Evolutionary conservation across 2,329 filamentous ascomycete species (phyloP).

Genomic region (Didymella segeticola): DNA sequence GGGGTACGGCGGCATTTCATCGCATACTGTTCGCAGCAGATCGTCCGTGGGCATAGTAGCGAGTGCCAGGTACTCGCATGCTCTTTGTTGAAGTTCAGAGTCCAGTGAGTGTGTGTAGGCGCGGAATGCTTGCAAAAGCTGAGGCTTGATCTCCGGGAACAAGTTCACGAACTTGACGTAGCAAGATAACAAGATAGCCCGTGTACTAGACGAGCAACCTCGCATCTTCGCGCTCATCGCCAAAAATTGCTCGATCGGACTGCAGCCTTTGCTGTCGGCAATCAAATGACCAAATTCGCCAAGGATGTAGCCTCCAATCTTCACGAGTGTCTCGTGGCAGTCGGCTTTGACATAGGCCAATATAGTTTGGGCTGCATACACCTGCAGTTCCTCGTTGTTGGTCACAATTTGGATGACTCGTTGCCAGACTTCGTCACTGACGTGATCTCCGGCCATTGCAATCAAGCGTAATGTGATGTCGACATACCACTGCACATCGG

Average conservation of each 20-base stretch:
- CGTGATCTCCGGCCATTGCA: conserved; percentile 95
- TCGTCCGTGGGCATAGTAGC: conserved; percentile 89
- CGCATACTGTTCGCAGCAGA: conserved; percentile 88
- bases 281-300: conserved; percentile 98
- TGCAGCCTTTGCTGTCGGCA: conserved; percentile 88
- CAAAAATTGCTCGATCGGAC: conserved; percentile 96
- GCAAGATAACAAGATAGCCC: conserved; percentile 91
- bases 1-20: conserved; percentile 98
- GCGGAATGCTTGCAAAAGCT: conserved; percentile 87
- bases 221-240: conserved; percentile 90
- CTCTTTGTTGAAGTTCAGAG: conserved; percentile 92
- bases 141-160: conserved; percentile 97
- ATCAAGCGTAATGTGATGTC: conserved; percentile 95
- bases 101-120: conserved; percentile 94
- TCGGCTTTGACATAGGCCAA: conserved; percentile 93
- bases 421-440: conserved; percentile 99
- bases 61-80: conserved; percentile 90
- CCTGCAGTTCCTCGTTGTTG: conserved; percentile 97
- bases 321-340: conserved; percentile 96
- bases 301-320: conserved; percentile 94
- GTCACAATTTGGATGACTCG: conserved; percentile 98
- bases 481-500: conserved; percentile 98
- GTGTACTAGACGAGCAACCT: conserved; percentile 84
- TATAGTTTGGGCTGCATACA: conserved; percentile 93
- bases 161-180: conserved; percentile 98